Percentiles rank a stretch among this genome's conserved stretches.
Conservation (phyloP, 108 stramenopile genomes). For the Cylindrotheca fusiformis region DNA sequence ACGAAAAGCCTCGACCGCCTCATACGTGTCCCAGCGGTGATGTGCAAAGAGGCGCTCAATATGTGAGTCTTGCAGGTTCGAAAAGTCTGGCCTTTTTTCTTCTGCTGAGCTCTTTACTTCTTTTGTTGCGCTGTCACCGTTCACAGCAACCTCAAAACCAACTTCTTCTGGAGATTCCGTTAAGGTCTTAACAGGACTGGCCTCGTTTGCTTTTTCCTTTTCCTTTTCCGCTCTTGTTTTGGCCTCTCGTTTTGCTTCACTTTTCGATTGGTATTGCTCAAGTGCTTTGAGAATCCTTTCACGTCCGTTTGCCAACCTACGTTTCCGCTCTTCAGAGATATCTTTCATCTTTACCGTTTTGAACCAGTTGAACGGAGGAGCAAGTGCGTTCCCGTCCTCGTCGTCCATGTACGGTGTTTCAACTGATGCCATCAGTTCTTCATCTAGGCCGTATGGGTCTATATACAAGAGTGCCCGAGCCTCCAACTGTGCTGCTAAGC, state of each 20-base stretch:
- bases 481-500: conserved; percentile 47
- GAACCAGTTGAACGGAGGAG: conserved; percentile 45
- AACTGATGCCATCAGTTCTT: conserved; percentile 31
- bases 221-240: neutral
- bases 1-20: conserved; percentile 27
- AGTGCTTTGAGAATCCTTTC: conserved; percentile 9
- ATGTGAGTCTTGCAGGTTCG: conserved; percentile 12
- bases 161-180: neutral
- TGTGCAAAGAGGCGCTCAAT: conserved; percentile 28
- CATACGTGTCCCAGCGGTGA: conserved; percentile 35
- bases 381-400: conserved; percentile 8
- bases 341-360: conserved; percentile 24
- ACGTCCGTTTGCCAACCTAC: conserved; percentile 8
- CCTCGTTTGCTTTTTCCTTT: neutral
- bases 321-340: conserved; percentile 10
- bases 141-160: neutral
- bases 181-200: neutral
- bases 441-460: conserved; percentile 55
- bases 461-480: conserved; percentile 45
- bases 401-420: neutral
- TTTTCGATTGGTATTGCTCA: neutral
- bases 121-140: neutral
- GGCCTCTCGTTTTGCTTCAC: neutral
- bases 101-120: neutral
- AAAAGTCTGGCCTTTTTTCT: neutral